Evolutionary conservation across 2,329 filamentous ascomycete genomes (phyloP).

Genomic region (Salinomyces thailandicus): DNA sequence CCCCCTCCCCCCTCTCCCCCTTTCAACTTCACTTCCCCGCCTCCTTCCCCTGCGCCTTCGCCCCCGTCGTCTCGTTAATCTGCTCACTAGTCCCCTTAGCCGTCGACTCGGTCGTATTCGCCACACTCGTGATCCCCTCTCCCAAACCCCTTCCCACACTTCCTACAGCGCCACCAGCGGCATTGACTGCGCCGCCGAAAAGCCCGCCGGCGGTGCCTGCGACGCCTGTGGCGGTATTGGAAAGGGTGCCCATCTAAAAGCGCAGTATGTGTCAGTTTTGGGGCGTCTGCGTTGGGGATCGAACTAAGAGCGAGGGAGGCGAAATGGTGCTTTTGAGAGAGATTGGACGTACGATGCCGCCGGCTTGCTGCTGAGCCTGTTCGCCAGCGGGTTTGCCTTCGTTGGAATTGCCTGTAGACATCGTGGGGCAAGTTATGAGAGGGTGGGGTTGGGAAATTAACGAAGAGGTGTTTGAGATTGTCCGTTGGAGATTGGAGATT

Average conservation of each 20-base stretch:
- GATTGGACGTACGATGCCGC: neutral
- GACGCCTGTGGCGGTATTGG: slow-evolving; percentile 2
- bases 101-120: slow-evolving; percentile 1
- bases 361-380: slow-evolving; percentile 26
- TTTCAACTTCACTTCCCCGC: neutral
- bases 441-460: too few species aligned
- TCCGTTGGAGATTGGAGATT: too few species aligned
- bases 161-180: slow-evolving; percentile 1
- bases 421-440: too few species aligned
- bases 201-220: slow-evolving; percentile 2
- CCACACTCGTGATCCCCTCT: slow-evolving; percentile 1
- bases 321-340: too few species aligned
- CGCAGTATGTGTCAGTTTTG: too few species aligned
- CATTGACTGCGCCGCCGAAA: neutral
- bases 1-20: too few species aligned
- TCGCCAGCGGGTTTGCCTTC: slow-evolving; percentile 14
- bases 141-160: slow-evolving; percentile 1
- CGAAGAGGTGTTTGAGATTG: too few species aligned
- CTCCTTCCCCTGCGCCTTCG: slow-evolving; percentile 5
- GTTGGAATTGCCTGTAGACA: neutral
- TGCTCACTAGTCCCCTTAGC: slow-evolving; percentile 3
- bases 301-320: slow-evolving; percentile 6
- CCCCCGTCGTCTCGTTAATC: slow-evolving; percentile 6
- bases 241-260: slow-evolving; percentile 2
- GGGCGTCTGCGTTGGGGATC: neutral